Base-by-base conservation (phyloP, 176 grass and related monocot species). In the Juncus inflexus region DNA sequence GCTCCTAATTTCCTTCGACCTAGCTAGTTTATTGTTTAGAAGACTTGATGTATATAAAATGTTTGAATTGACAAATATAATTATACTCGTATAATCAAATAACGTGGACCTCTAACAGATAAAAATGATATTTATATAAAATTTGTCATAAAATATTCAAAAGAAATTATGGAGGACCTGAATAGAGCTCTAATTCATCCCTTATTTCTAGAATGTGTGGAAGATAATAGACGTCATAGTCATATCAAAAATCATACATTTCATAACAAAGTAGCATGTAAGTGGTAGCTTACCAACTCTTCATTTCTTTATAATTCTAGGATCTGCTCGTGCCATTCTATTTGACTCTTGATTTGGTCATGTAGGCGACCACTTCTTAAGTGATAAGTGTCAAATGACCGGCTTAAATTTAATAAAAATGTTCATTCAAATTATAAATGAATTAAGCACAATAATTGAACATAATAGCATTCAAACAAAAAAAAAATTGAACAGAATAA, bases 291-390 rank as follows among this genome's bases (percentile, higher is more conserved):
- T 55, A 35, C 45, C 66, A 7, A 69, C 51, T 35, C 12, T 56
- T 3, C 9, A 37, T 38, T 69, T 15, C 11, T 56, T 55, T 16
- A 37, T 37, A 52, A 50, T 54, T 56, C 40, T 12, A 15, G 40
- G 12, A 70, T 70, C 19, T 70, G 37, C 35, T 15, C 66, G 55
- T 70, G 35, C 50, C 3, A 68, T 68, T 68, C 47, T 67, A 12
- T 40, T 70, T 70, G 52, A 70, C 50, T 56, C 5, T 37, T 39
- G 4, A 40, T 36, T 2, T 3, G 16, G 43, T 70, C 12, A 42
- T 15, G 13, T 15, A 41, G 54, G 14, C 28, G 40, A 14, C 38
- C 19, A 28, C 19, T 28, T 50, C 19, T n/a, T n/a, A 28, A 28
- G 19, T 9, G 37, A n/a, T 68, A n/a, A n/a, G 43, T 37, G 65